These are phyloP conservation scores for Pythium rhizo-oryzae DNA, from an alignment of 352 stramenopile genomes.

Conservation along the genomic window DNA sequence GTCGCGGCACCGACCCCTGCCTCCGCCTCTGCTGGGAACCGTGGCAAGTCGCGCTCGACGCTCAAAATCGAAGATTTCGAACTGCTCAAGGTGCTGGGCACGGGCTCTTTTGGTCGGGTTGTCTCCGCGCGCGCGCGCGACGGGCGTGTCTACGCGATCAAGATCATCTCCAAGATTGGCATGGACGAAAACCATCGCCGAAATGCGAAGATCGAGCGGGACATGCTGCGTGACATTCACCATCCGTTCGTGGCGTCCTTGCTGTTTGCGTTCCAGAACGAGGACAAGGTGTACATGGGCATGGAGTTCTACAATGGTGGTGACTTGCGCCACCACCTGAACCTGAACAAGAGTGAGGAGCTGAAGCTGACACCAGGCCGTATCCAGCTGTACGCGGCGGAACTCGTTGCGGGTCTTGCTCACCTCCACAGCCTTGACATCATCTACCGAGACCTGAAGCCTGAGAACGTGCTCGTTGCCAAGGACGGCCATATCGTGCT, in stretches of 20 bases:
- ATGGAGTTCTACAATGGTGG: conserved; percentile 99
- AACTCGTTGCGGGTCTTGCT: conserved; percentile 78
- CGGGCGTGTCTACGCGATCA: conserved; percentile 83
- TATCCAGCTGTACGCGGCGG: conserved; percentile 87
- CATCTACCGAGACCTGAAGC: conserved; percentile 90
- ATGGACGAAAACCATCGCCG: conserved; percentile 83
- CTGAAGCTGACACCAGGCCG: conserved; percentile 65
- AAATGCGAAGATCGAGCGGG: conserved; percentile 92
- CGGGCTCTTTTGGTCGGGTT: conserved; percentile 83
- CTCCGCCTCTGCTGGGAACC: conserved; percentile 19
- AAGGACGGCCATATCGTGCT: conserved; percentile 90
- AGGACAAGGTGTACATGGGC: conserved; percentile 98
- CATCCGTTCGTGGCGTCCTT: conserved; percentile 98
- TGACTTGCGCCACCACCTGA: conserved; percentile 90
- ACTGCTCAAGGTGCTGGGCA: conserved; percentile 83
- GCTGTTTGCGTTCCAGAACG: conserved; percentile 97
- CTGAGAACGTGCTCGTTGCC: conserved; percentile 87
- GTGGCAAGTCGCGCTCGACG: conserved; percentile 76
- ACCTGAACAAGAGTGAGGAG: conserved; percentile 65
- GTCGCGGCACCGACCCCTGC: conserved; percentile 3
- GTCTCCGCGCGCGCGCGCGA: conserved; percentile 74
- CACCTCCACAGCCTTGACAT: conserved; percentile 92
- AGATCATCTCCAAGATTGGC: conserved; percentile 90
- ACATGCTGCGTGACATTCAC: conserved; percentile 94
- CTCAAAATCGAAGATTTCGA: conserved; percentile 90